Base-by-base conservation (phyloP, 1,139 yeast genomes). In the Saccharomyces pastorianus region DNA sequence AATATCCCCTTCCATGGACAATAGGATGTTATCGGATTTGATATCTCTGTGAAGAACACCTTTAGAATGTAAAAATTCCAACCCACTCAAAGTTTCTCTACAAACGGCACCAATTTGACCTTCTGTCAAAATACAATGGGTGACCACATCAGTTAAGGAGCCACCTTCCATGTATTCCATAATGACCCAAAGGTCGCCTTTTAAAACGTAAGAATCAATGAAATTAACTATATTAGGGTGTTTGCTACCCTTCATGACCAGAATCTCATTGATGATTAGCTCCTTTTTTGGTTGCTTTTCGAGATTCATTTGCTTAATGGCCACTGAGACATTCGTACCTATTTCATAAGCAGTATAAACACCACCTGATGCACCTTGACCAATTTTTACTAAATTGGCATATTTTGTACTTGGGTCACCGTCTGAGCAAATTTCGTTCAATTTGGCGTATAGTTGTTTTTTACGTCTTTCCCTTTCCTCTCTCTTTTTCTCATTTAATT, bases 121-220 rank as follows among this genome's bases (percentile, higher is more conserved):
- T 68, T 93, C 99, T 2, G 95, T 84, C 95, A 95, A 88, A 59
- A 90, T 90, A 73, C 90, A 86, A 69, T 90, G 95, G 0, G 96
- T 89, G 6, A 93, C 96, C 53, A 93, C 95, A 71, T 93, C 98
- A 0, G 99, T 93, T 61, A 93, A 75, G 1, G 95, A 85, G 2
- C 99, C 99, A 58, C 98, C 99, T 70, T 91, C 96, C 98, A 93
- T 91, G 68, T 88, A 91, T 71, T 91, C 98, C 99, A 93, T 93
- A 23, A 91, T 82, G 14, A 93, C 97, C 98, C 98, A 93, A 56
- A 93, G 76, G 62, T 89, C 96, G 44, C 83, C 73, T 55, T 81
- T 81, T 49, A 86, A 73, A 54, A 91, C 72, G 66, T 83, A 91
- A 0, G 96, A 85, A 65, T 90, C 96, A 60, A 91, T 82, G 66